Evolutionary conservation across 2,329 filamentous ascomycete genomes (phyloP).

Genomic region (Aspergillus uvarum): DNA sequence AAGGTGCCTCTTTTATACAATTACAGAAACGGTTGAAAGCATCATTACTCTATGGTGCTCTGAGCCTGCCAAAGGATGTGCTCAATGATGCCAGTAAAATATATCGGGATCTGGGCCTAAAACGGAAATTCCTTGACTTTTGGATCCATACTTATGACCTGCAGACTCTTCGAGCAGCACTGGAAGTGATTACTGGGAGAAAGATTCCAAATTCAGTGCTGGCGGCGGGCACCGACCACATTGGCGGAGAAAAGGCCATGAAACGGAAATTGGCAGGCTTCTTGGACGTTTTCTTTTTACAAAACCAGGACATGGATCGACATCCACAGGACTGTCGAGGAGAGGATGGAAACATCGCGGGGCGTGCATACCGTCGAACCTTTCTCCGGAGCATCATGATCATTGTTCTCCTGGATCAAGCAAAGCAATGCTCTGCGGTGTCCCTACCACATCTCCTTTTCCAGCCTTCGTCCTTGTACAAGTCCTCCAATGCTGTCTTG

Average conservation of each 20-base stretch:
- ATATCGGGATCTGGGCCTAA: conserved; percentile 58
- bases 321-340: conserved; percentile 18
- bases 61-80: conserved; percentile 56
- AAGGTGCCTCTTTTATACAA: conserved; percentile 50
- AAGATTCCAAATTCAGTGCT: conserved; percentile 36
- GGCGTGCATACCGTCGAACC: conserved; percentile 56
- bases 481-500: conserved; percentile 57
- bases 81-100: conserved; percentile 48
- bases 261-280: conserved; percentile 52
- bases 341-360: conserved; percentile 44
- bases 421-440: conserved; percentile 41
- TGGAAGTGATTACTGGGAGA: conserved; percentile 61
- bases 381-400: conserved; percentile 61
- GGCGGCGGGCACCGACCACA: conserved; percentile 6
- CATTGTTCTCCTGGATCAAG: conserved; percentile 58
- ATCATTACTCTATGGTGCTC: conserved; percentile 57
- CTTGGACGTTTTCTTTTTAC: conserved; percentile 58
- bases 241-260: conserved; percentile 27
- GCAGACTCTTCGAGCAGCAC: conserved; percentile 50
- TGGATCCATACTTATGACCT: conserved; percentile 61
- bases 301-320: conserved; percentile 54
- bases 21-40: conserved; percentile 60
- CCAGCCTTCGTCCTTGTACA: conserved; percentile 51
- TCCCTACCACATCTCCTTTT: conserved; percentile 50
- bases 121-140: conserved; percentile 56